Evolutionary conservation across 2,329 filamentous ascomycete genomes (phyloP).

Genomic region (Ophiostoma sp.): DNA sequence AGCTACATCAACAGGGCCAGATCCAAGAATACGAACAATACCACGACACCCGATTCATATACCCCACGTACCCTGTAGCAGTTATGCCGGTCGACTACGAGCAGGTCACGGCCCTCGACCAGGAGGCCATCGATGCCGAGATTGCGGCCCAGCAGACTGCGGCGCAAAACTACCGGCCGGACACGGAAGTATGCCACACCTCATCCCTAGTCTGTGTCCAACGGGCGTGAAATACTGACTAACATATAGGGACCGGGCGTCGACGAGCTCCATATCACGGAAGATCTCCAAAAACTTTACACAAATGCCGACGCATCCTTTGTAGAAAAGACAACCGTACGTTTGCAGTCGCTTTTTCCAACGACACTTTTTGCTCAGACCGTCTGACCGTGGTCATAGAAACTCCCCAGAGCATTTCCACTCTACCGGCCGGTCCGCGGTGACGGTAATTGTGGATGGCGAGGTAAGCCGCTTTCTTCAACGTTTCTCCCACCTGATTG

Average conservation of each 20-base stretch:
- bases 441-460: slow-evolving; percentile 95
- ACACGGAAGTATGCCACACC: slow-evolving; percentile 24
- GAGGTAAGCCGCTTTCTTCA: slow-evolving; percentile 59
- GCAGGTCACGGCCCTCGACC: slow-evolving; percentile 5
- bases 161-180: slow-evolving; percentile 53
- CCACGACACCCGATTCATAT: background rate
- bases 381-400: slow-evolving; percentile 42
- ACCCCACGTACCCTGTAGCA: background rate
- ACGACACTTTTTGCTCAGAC: background rate
- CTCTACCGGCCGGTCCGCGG: slow-evolving; percentile 83
- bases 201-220: slow-evolving; percentile 43
- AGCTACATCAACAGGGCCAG: background rate
- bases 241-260: slow-evolving; percentile 69
- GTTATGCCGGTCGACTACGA: background rate
- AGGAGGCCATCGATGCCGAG: slow-evolving; percentile 35
- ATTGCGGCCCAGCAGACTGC: slow-evolving; percentile 56
- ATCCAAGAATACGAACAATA: background rate
- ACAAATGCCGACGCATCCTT: slow-evolving; percentile 80
- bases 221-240: slow-evolving; percentile 30
- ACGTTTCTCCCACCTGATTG: background rate
- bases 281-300: slow-evolving; percentile 76
- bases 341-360: slow-evolving; percentile 32
- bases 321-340: slow-evolving; percentile 79
- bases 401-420: slow-evolving; percentile 75
- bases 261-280: slow-evolving; percentile 69